Evolutionary conservation across 495 filamentous ascomycete species (phyloP), one percentile per base, ranked within the genome.

Genomic region (Hyphodiscus hymeniophilus): DNA sequence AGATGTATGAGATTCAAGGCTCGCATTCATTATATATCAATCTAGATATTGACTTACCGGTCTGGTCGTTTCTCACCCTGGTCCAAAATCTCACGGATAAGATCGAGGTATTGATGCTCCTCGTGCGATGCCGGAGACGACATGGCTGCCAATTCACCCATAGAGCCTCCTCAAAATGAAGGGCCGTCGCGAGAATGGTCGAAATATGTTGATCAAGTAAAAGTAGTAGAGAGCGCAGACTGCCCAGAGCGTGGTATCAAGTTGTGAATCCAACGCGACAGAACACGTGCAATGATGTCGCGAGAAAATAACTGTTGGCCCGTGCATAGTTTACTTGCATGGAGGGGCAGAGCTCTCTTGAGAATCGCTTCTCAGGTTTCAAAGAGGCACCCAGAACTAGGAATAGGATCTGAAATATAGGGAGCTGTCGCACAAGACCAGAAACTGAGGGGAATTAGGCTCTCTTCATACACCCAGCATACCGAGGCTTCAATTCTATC

Each of bases 61-160:
- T 95, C 89, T 22, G 86, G 85, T 7, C 87, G 78, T 63, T 84
- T 78, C 61, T 94, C 89, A 51, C 89, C 89, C 32, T 77, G 62
- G 18, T 73, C 63, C 18, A 94, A 73, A 58, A 94, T 91, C 51
- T 76, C 69, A 47, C 76, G 82, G 58, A 94, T 83, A 26, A 94
- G 69, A 51, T 81, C 71, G 45, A 89, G 77, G 61, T 89, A 89
- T 61, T 89, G 84, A 60, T 84, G 62, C 66, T 90, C 85, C 62
- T 87, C 81, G 55, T 87, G 82, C 16, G 21, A 38, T 38, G 34
- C 34, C 34, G 18, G 34, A 38, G 34, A 17, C 34, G 34, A 6
- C 34, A 38, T 38, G n/a, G 34, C 34, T 38, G 7, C 34, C 34
- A 38, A 38, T 38, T 38, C 34, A 38, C 34, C 34, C 34, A 38